Base-by-base conservation (phyloP, 495 filamentous ascomycete species). In the Cenococcum geophilum region DNA sequence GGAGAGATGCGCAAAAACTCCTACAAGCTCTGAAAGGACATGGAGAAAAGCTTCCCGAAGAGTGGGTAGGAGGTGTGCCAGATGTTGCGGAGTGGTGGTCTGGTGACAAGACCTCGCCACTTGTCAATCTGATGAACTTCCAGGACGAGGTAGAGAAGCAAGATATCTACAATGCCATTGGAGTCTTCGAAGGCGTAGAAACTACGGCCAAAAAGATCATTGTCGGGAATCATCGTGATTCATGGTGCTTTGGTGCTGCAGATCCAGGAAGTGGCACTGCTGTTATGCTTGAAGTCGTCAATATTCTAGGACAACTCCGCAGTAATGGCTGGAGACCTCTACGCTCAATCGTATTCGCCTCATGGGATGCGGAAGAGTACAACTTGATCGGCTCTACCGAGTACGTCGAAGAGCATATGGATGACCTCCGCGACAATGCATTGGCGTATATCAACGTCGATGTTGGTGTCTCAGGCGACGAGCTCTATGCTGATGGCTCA, bases 321-420 rank as follows among this genome's bases (percentile, higher is more conserved):
- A 74, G 72, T 14, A 81, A 80, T 40, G 91, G 91, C 54, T 98
- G 93, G 93, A 80, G 88, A 22, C 93, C 93, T n/a, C 79, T 91
- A 11, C 86, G 93, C 21, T 92, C 89, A 16, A 95, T 98, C 67
- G 86, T 91, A 68, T 98, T 98, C 71, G 88, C 88, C 61, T 95
- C 88, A 42, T 98, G 95, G 93, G 93, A 98, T 71, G 93, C 79
- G 32, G 86, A 86, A 66, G 90, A 92, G 72, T 97, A 96, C 74
- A 97, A 97, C 72, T 72, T 92, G 36, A 91, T 97, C 57, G 93
- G 93, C 14, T 93, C 89, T 10, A 97, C 95, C 21, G 95, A 98
- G 71, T 91, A 89, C 66, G 92, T 97, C 40, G 93, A 98, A 75
- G 80, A 80, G 21, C 74, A 80, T 54, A 69, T 83, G 9, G 80